Percentiles rank a stretch among this genome's conserved stretches.
Conservation (phyloP, 2,329 filamentous ascomycete species). For the Fusarium sp. region DNA sequence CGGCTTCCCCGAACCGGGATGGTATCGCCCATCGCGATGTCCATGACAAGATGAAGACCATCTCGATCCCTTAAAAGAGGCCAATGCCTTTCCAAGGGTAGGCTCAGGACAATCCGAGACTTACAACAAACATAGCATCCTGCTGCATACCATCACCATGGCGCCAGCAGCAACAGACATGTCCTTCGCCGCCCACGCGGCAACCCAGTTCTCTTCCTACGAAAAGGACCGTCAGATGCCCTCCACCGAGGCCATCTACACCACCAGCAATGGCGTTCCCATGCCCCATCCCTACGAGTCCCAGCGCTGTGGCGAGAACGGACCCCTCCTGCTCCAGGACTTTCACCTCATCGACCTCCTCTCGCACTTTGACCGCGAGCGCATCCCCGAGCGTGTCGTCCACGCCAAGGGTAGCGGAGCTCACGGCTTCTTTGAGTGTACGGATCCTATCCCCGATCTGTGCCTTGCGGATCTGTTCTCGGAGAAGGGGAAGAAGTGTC, state of each 20-base stretch:
- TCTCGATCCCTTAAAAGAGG: background rate
- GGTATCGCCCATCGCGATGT: background rate
- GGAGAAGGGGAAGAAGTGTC: conserved; percentile 75
- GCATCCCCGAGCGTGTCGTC: conserved; percentile 71
- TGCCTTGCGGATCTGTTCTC: conserved; percentile 65
- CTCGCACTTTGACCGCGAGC: conserved; percentile 70
- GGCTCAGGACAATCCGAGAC: too few species aligned
- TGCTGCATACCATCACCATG: conserved; percentile 24
- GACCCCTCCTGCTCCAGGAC: conserved; percentile 68
- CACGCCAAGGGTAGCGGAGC: conserved; percentile 70
- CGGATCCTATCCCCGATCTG: conserved; percentile 63
- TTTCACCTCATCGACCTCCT: conserved; percentile 72
- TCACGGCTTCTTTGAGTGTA: conserved; percentile 64
- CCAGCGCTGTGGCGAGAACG: conserved; percentile 67
- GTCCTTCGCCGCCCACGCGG: conserved; percentile 52
- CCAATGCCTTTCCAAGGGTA: background rate
- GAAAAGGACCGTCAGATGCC: conserved; percentile 54
- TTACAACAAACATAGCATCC: background rate
- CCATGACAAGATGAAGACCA: background rate
- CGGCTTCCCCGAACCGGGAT: background rate
- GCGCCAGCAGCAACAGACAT: conserved; percentile 46
- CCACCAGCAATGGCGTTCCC: conserved; percentile 67
- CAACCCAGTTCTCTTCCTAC: conserved; percentile 52
- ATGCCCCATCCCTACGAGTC: conserved; percentile 69
- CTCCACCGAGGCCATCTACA: conserved; percentile 60